phyloP scores from a whole-genome alignment of 2,329 filamentous ascomycete species.

The Tolypocladium amazonense region DNA sequence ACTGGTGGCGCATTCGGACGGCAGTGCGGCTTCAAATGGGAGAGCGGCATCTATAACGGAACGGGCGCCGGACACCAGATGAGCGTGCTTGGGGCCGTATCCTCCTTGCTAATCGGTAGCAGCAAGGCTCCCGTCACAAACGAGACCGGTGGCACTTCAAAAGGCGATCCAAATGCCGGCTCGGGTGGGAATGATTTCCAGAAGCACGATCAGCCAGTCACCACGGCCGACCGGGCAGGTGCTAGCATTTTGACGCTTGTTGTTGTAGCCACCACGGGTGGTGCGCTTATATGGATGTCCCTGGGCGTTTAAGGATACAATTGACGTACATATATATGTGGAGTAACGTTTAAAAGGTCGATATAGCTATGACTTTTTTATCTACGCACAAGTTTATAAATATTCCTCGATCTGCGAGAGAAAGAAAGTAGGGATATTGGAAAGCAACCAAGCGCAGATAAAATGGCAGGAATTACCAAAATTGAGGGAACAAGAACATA shows the following conservation, averaged over 20 bases:
- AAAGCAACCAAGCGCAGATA: too few species aligned
- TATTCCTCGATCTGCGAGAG: too few species aligned
- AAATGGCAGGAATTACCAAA: too few species aligned
- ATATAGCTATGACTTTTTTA: too few species aligned
- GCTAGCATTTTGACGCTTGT: neutral
- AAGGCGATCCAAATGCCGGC: neutral
- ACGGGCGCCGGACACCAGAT: neutral
- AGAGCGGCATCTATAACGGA: neutral
- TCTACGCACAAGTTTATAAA: too few species aligned
- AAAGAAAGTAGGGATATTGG: too few species aligned
- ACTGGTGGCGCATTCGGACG: neutral
- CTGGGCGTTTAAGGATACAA: neutral
- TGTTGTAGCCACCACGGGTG: neutral
- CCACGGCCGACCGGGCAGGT: neutral
- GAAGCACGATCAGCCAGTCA: neutral
- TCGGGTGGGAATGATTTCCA: neutral
- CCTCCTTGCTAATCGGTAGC: neutral
- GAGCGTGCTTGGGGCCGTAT: neutral
- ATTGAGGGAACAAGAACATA: too few species aligned
- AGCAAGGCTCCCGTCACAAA: neutral
- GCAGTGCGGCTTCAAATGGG: neutral
- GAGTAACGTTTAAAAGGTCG: too few species aligned
- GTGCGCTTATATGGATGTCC: neutral
- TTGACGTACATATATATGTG: too few species aligned
- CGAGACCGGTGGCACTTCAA: neutral